These are phyloP conservation scores for Melampsora medusae DNA, from an alignment of 1,284 basidiomycete genomes.

Conservation along the genomic window DNA sequence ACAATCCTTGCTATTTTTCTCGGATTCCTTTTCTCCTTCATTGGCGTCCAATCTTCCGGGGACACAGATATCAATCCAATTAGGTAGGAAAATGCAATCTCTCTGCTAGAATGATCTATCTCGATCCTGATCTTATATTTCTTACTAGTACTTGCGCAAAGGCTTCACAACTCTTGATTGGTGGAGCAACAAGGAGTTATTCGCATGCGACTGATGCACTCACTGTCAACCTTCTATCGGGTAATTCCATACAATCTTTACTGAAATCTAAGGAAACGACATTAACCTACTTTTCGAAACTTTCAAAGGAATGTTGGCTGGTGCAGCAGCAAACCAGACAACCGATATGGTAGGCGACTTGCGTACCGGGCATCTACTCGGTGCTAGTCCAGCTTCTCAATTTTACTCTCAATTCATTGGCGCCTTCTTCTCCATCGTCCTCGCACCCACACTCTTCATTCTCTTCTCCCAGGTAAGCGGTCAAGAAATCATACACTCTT, in stretches of 20 bases:
- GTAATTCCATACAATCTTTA: constrained; percentile 51
- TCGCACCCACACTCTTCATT: constrained; percentile 64
- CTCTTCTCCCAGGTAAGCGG: constrained; percentile 59
- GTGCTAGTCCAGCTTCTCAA: constrained; percentile 67
- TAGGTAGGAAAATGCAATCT: constrained; percentile 48
- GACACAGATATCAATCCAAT: constrained; percentile 63
- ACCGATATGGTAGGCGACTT: constrained; percentile 71
- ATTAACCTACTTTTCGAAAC: background rate
- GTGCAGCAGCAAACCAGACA: constrained; percentile 64
- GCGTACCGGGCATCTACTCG: constrained; percentile 69
- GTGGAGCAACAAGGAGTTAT: constrained; percentile 62
- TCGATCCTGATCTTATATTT: background rate
- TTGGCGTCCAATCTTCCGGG: constrained; percentile 66
- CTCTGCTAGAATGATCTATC: background rate
- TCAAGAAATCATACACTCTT: background rate
- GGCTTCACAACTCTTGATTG: constrained; percentile 65
- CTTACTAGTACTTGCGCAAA: constrained; percentile 58
- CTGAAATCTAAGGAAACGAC: background rate
- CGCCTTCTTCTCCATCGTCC: constrained; percentile 63
- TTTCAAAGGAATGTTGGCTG: constrained; percentile 58
- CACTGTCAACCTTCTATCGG: constrained; percentile 64
- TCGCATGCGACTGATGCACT: constrained; percentile 56
- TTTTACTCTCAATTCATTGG: constrained; percentile 66
- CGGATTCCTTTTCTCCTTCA: constrained; percentile 68
- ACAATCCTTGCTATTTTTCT: constrained; percentile 58